A percentile compares a stretch with the other conserved stretches of the same genome.
Evolutionary conservation across 306 rosid species (phyloP).

Genomic region (Heteromeles arbutifolia): DNA sequence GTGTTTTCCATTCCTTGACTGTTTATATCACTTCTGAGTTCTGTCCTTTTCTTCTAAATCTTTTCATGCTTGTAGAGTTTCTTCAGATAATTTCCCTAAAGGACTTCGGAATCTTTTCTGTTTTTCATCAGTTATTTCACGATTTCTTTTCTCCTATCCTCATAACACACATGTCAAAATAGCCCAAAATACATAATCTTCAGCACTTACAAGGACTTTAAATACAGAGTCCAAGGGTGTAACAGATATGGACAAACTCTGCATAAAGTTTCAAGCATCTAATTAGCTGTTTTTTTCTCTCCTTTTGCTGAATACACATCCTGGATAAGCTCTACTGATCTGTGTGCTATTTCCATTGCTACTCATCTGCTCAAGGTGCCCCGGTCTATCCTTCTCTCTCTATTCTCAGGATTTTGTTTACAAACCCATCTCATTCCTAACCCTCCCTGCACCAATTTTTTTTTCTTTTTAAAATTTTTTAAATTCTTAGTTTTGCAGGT

Average conservation of each 20-base stretch:
- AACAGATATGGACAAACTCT: not conserved
- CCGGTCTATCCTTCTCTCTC: constrained; percentile 4
- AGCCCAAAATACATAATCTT: constrained; percentile 2
- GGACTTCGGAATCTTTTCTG: not conserved
- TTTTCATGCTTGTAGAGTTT: constrained; percentile 13
- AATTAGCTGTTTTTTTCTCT: constrained; percentile 18
- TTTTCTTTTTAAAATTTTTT: not conserved
- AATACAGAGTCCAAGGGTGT: not conserved
- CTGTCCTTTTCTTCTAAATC: constrained; percentile 4
- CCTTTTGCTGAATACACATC: not conserved
- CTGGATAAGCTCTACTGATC: constrained; percentile 1
- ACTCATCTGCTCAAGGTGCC: constrained; percentile 4
- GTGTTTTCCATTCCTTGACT: not conserved
- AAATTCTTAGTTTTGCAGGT: not conserved
- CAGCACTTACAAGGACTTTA: not conserved
- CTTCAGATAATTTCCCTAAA: constrained; percentile 3
- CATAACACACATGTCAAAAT: constrained; percentile 14
- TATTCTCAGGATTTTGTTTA: not conserved
- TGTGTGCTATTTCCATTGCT: not conserved
- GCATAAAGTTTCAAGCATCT: constrained; percentile 5
- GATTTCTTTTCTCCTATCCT: not conserved
- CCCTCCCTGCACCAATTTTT: not conserved
- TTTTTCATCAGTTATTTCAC: not conserved
- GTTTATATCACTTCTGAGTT: not conserved
- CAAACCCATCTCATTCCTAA: constrained; percentile 8